These are phyloP conservation scores for Plasmodium fragile DNA, from an alignment of 169 alveolate species.

Conservation along the genomic window DNA sequence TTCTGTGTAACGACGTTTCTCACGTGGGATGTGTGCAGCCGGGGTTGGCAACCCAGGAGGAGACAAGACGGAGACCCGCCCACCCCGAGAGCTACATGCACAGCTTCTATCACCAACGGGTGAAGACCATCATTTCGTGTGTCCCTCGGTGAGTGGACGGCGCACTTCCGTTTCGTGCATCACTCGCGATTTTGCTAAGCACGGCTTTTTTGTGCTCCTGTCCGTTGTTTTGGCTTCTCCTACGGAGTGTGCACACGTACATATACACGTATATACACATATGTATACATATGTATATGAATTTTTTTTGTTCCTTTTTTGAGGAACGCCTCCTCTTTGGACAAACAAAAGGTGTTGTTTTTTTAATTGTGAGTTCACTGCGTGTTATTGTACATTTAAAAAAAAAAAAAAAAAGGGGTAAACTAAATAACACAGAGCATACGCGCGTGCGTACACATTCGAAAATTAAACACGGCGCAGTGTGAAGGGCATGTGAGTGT, in stretches of 20 bases:
- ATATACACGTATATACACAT: not conserved
- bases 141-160: not conserved
- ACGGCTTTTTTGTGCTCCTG: not conserved
- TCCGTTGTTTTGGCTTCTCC: not conserved
- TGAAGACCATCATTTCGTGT: constrained; percentile 13
- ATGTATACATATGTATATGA: not conserved
- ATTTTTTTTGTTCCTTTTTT: not conserved
- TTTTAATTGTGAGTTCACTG: not conserved
- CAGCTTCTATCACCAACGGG: constrained; percentile 5
- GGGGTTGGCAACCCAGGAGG: not conserved
- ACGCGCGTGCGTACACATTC: not conserved
- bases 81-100: not conserved
- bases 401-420: not conserved
- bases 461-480: not conserved
- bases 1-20: constrained; percentile 11
- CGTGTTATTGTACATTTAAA: not conserved
- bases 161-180: not conserved
- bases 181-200: not conserved
- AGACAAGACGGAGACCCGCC: not conserved
- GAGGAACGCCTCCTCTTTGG: not conserved
- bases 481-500: not conserved
- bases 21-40: not conserved
- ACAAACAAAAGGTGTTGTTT: not conserved
- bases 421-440: not conserved
- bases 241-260: not conserved